phyloP scores from a whole-genome alignment of 176 grass and related monocot species.

The Carex pumila region DNA sequence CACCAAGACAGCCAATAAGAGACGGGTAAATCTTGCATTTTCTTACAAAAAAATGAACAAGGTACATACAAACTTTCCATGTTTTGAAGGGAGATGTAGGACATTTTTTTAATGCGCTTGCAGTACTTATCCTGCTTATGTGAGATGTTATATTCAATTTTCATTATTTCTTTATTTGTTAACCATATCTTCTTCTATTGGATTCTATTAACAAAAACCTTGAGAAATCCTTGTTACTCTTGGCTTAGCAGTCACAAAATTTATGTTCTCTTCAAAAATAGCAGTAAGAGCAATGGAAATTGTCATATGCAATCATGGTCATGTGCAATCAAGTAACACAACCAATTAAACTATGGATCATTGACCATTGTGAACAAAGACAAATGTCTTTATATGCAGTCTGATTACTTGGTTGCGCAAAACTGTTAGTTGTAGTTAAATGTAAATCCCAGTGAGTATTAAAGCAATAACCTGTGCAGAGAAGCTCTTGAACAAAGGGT shows the following conservation, averaged over 20 bases:
- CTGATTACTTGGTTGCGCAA: not conserved
- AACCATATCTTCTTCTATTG: not conserved
- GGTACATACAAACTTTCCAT: not conserved
- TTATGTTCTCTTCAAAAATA: not conserved
- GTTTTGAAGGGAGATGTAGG: not conserved
- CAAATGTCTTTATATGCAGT: not conserved
- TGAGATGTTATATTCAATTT: not conserved
- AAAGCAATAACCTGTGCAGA: slow-evolving; percentile 58
- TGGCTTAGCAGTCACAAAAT: not conserved
- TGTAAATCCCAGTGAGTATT: not conserved
- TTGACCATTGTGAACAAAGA: not conserved
- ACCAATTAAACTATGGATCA: not conserved
- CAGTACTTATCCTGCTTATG: not conserved
- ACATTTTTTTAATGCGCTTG: not conserved
- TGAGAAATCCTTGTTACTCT: not conserved
- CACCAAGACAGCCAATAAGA: not conserved
- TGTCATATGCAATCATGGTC: not conserved
- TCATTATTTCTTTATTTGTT: not conserved
- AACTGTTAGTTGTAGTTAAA: not conserved
- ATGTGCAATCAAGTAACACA: not conserved
- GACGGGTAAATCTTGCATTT: not conserved
- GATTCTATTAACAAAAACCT: not conserved
- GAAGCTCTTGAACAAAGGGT: slow-evolving; percentile 66
- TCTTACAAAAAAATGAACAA: not conserved
- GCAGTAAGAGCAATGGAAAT: not conserved